Base-by-base conservation (phyloP, 257 asterid genomes). In the Gynochthodes officinalis region DNA sequence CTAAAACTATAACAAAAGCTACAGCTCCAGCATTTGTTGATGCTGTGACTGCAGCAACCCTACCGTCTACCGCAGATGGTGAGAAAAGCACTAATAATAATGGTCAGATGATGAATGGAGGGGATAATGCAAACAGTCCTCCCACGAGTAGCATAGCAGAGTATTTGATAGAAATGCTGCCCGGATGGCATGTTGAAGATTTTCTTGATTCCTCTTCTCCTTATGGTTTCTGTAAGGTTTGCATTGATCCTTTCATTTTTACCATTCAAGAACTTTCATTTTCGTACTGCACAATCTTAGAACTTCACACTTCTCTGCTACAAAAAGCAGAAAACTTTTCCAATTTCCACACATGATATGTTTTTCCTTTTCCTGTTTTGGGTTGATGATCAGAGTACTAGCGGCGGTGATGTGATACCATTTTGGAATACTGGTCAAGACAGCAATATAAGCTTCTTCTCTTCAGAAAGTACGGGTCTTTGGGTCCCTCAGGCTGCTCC, bases 161-260 rank as follows among this genome's bases (percentile, higher is more conserved):
- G 74, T 91, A 91, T 71, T 74, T 95, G 75, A 88, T 84, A 21
- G 95, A 89, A 68, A 91, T 67, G 75, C 53, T 91, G 16, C 99
- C 99, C 0, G 96, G 97, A 2, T 94, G 97, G 97, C 97, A 84
- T 18, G 95, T 91, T 21, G 99, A 94, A 64, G 97, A 94, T 43
- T 82, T 94, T 60, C 85, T 94, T 50, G 92, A 89, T 73, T 78
- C 87, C 18, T 80, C 96, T 23, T 61, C 87, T 43, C 80, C 89
- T 46, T 30, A 25, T 79, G 78, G 82, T 80, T 78, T 82, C 80
- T 82, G 67, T 60, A 84, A 89, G 97, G 97, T 93, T 75, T 70
- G 88, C 72, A 57, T 73, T 72, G 4, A 23, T 27, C 67, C 57
- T 42, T 13, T 32, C n/a, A 28, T 70, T 54, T 23, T 11, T 50